Percentiles rank a stretch among this genome's conserved stretches.
Evolutionary conservation across 768 basidiomycete genomes (phyloP).

Genomic region (Rhizopogon salebrosus): DNA sequence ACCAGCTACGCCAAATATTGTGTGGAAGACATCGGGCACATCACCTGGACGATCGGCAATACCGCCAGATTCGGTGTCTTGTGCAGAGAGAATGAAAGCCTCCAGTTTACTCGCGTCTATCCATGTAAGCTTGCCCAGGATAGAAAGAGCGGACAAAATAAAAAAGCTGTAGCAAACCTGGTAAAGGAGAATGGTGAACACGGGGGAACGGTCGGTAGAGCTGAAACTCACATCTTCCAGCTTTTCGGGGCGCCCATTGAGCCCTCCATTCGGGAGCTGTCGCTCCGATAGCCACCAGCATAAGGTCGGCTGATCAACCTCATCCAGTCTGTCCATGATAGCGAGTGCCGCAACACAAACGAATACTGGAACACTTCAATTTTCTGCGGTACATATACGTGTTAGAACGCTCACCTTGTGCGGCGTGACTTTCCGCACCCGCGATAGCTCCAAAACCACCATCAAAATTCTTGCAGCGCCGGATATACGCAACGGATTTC

Average conservation of each 20-base stretch:
- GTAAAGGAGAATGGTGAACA: neutral
- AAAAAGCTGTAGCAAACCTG: slow-evolving; percentile 98
- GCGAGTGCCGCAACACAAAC: slow-evolving; percentile 86
- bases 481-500: slow-evolving; percentile 67
- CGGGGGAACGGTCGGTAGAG: neutral
- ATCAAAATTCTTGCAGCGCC: slow-evolving; percentile 85
- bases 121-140: slow-evolving; percentile 79
- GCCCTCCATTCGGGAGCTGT: slow-evolving; percentile 87
- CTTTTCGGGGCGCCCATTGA: slow-evolving; percentile 98
- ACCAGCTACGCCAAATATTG: slow-evolving; percentile 88
- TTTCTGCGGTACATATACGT: neutral
- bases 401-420: slow-evolving; percentile 55
- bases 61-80: slow-evolving; percentile 89
- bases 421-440: slow-evolving; percentile 92
- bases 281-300: slow-evolving; percentile 94
- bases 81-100: slow-evolving; percentile 79
- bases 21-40: slow-evolving; percentile 97
- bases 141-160: slow-evolving; percentile 86
- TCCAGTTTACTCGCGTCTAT: slow-evolving; percentile 79
- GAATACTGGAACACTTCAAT: slow-evolving; percentile 51
- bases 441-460: slow-evolving; percentile 84
- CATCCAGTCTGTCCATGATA: slow-evolving; percentile 79
- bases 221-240: slow-evolving; percentile 75
- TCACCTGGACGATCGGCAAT: slow-evolving; percentile 93
- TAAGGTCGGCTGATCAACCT: slow-evolving; percentile 72